phyloP scores from a whole-genome alignment of 176 grass and related monocot genomes.

The Paspalum notatum region DNA sequence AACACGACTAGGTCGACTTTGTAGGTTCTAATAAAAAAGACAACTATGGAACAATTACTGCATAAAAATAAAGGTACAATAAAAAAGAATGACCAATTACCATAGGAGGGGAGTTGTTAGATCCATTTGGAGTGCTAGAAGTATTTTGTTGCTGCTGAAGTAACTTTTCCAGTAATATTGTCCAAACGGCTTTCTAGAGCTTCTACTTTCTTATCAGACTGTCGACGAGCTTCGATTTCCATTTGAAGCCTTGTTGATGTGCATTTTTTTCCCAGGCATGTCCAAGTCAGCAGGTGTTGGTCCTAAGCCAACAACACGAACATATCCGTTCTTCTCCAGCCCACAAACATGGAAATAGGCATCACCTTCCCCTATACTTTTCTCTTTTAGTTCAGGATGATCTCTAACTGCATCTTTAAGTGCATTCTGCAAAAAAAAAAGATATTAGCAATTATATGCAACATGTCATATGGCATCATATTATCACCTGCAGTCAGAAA shows the following conservation, averaged over 20 bases:
- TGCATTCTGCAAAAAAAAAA: background rate
- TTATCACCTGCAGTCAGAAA: background rate
- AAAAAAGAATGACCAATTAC: background rate
- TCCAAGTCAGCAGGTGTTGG: background rate
- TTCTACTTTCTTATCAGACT: background rate
- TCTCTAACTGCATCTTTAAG: background rate
- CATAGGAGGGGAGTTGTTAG: background rate
- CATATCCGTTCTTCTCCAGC: slow-evolving; percentile 13
- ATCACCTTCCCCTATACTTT: slow-evolving; percentile 8
- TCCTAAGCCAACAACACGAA: background rate
- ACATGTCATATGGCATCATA: background rate
- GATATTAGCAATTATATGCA: background rate
- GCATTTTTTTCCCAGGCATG: background rate
- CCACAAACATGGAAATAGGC: slow-evolving; percentile 11
- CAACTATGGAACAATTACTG: background rate
- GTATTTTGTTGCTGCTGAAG: background rate
- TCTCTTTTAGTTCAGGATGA: background rate
- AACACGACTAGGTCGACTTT: background rate
- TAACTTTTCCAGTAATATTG: background rate
- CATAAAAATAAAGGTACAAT: background rate
- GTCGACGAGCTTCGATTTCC: background rate
- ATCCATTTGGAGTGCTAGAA: slow-evolving; percentile 8
- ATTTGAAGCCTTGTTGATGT: slow-evolving; percentile 8
- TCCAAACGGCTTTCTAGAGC: background rate
- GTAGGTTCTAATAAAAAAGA: background rate